A percentile compares a stretch with the other conserved stretches of the same genome.
These are phyloP conservation scores for Yamadazyma siamensis DNA, from an alignment of 1,139 yeast species.

Conservation along the genomic window DNA sequence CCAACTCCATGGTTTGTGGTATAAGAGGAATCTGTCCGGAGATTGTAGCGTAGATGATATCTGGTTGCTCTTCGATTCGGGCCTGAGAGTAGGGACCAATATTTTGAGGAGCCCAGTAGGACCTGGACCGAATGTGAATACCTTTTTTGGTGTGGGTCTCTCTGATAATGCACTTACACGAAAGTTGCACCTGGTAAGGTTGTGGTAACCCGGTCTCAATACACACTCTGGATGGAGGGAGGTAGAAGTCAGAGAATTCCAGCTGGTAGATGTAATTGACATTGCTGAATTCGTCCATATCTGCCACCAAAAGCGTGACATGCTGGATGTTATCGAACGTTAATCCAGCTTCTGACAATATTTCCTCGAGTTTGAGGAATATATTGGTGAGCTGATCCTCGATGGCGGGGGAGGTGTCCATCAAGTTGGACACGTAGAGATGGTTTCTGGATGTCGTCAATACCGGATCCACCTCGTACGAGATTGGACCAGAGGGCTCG, in stretches of 20 bases:
- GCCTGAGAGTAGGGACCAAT: slow-evolving; percentile 97
- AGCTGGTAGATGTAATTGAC: slow-evolving; percentile 60
- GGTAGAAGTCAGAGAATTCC: slow-evolving; percentile 51
- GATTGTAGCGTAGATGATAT: slow-evolving; percentile 48
- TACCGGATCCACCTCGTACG: slow-evolving; percentile 2
- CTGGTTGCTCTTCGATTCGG: slow-evolving; percentile 43
- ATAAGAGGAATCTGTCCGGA: slow-evolving; percentile 91
- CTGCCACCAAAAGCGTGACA: slow-evolving; percentile 55
- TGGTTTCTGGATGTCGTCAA: slow-evolving; percentile 9
- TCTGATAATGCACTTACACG: slow-evolving; percentile 37
- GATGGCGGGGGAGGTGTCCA: slow-evolving; percentile 20
- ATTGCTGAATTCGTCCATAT: slow-evolving; percentile 60
- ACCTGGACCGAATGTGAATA: slow-evolving; percentile 83
- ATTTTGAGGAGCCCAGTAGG: slow-evolving; percentile 98
- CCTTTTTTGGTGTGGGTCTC: slow-evolving; percentile 47
- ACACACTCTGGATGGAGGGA: slow-evolving; percentile 89
- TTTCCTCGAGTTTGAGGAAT: slow-evolving; percentile 36
- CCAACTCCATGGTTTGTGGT: slow-evolving; percentile 64
- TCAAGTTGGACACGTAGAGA: slow-evolving; percentile 51
- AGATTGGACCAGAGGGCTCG: not conserved
- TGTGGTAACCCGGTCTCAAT: slow-evolving; percentile 55
- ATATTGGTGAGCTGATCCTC: slow-evolving; percentile 48
- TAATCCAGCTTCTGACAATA: slow-evolving; percentile 25
- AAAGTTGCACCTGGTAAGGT: slow-evolving; percentile 44
- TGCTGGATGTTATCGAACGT: slow-evolving; percentile 47